Base-by-base conservation (phyloP, 371 early-diverging fungal genomes). In the Mucor irregularis region DNA sequence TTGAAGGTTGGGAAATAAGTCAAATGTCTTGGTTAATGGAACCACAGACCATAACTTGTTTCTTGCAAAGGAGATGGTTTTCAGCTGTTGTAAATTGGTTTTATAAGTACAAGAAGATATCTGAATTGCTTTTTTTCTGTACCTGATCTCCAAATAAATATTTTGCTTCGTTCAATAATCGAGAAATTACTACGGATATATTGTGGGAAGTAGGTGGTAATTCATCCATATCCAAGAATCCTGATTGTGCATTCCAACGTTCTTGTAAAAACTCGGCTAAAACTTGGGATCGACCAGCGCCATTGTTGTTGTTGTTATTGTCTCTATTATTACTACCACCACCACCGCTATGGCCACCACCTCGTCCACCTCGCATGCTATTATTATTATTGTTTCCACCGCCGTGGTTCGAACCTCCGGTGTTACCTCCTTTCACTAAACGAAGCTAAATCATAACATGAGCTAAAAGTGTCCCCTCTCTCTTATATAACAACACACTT, bases 1-100 rank as follows among this genome's bases (percentile, higher is more conserved):
- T 44, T 68, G 66, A 9, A 87, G 31, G 39, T 74, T 69, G 7
- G 86, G 88, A 9, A 81, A 72, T 11, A 64, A 58, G 6, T 74
- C 65, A 2, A 73, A 49, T n/a, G 84, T 48, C 25, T 64, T 71
- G 7, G 50, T 43, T 6, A 85, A 56, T 4, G 78, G 82, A 6
- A 61, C 52, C 16, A 80, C 66, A 2, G 64, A 66, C 56, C 74
- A 69, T 10, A 85, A 53, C 3, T 66, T 62, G 52, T 84, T 84
- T 22, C 71, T 62, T 5, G 80, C 70, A 40, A 85, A 72, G 7
- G 83, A 83, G 30, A 87, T 60, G 0, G 83, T 80, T n/a, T 69
- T 49, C n/a, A 86, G 45, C 81, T 84, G n/a, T n/a, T n/a, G n/a
- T n/a, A n/a, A n/a, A n/a, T n/a, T n/a, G n/a, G n/a, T n/a, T n/a